A percentile compares a stretch with the other conserved stretches of the same genome.
These are phyloP conservation scores for Brassica balearica DNA, from an alignment of 441 rosid species.

Conservation along the genomic window DNA sequence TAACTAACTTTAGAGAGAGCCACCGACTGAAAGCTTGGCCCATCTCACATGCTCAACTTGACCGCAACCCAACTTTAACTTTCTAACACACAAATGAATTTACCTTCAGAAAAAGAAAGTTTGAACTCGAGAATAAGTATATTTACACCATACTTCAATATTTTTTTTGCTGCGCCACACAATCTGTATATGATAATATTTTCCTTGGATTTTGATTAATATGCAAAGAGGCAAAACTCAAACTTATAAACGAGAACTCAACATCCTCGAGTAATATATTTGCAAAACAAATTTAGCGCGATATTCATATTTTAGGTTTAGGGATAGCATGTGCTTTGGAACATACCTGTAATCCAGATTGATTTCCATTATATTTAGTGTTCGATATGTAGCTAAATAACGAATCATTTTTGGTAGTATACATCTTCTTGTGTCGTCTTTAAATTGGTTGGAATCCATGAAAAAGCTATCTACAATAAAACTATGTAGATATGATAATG, in stretches of 20 bases:
- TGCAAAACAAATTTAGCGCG: not conserved
- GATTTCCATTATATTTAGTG: not conserved
- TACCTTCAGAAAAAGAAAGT: too few species aligned
- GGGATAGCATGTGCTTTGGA: not conserved
- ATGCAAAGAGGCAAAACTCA: not conserved
- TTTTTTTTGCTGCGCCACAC: not conserved
- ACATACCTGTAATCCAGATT: not conserved
- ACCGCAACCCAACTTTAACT: not conserved
- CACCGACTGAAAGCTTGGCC: not conserved
- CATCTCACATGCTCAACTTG: not conserved
- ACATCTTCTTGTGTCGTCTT: conserved; percentile 4
- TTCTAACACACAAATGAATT: too few species aligned
- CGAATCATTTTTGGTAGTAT: not conserved
- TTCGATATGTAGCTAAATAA: not conserved
- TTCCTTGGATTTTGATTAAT: not conserved
- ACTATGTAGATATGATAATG: conserved; percentile 19
- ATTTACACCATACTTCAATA: not conserved
- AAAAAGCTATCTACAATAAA: not conserved
- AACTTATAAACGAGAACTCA: not conserved
- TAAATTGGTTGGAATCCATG: conserved; percentile 19
- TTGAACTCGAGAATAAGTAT: not conserved
- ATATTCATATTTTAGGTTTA: not conserved
- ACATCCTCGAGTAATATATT: not conserved
- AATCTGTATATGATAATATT: not conserved
- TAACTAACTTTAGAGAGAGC: not conserved